These are phyloP conservation scores for Cyberlindnera maclurae DNA, from an alignment of 805 yeast species.

Conservation along the genomic window DNA sequence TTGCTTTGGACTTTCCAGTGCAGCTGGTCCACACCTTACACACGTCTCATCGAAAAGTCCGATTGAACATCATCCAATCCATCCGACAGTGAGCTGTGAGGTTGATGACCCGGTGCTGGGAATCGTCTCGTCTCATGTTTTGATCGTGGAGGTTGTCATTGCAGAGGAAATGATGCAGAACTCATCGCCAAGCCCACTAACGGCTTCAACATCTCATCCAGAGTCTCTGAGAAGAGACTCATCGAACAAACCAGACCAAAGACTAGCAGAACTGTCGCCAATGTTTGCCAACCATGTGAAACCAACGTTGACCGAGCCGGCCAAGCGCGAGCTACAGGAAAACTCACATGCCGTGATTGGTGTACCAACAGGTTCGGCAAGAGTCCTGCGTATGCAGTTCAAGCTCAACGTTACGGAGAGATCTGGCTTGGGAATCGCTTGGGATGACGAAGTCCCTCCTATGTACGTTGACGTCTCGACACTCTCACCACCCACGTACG, in stretches of 20 bases:
- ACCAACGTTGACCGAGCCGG: constrained; percentile 13
- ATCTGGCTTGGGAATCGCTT: constrained; percentile 91
- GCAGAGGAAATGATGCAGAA: constrained; percentile 75
- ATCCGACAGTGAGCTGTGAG: constrained; percentile 65
- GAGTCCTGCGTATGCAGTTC: constrained; percentile 93
- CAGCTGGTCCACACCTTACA: constrained; percentile 37
- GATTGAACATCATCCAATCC: constrained; percentile 11
- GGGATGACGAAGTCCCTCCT: constrained; percentile 99
- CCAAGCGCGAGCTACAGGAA: constrained; percentile 13
- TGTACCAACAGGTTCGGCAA: constrained; percentile 89
- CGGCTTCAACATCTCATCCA: constrained; percentile 25
- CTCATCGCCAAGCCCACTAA: constrained; percentile 26
- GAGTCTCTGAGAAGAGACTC: constrained; percentile 8
- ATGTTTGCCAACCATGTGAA: constrained; percentile 32
- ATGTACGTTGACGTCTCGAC: constrained; percentile 81
- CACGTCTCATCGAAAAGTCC: constrained; percentile 36
- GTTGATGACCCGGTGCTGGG: constrained; percentile 78
- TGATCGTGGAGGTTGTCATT: constrained; percentile 84
- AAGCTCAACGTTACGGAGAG: constrained; percentile 77
- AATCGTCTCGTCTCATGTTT: constrained; percentile 62
- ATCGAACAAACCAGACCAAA: constrained; percentile 26
- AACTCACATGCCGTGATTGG: constrained; percentile 34
- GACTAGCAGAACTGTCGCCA: constrained; percentile 38
- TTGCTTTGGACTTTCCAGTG: constrained; percentile 51
- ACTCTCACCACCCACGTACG: constrained; percentile 82